Base-by-base conservation (phyloP, 345 rosid species). In the Gossypium ekmanianum region DNA sequence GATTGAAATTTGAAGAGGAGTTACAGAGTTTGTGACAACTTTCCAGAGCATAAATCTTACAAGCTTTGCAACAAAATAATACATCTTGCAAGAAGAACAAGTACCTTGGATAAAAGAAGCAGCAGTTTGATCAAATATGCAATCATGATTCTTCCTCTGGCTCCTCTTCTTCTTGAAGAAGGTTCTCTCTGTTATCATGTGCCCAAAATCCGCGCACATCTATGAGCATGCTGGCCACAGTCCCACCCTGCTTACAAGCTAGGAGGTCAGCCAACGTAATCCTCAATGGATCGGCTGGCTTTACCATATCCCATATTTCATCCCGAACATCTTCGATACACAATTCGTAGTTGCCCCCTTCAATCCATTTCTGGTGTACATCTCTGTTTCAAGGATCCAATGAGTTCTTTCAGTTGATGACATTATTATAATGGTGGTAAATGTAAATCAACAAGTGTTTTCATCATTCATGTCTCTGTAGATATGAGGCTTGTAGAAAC, bases 121-220 rank as follows among this genome's bases (percentile, higher is more conserved):
- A 57, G 11, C 29, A 57, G 11, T 20, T 57, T 22, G 29, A 57
- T 57, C 29, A 22, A 57, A 57, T 2, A 57, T 57, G 62, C 62
- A 22, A 61, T 62, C 68, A 17, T 67, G 75, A 82, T 76, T 90
- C 91, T 81, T 87, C 87, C 55, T 88, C 97, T 0, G 98, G 99
- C 73, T 96, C 99, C 81, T 93, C 98, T 75, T 95, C 98, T 83
- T 96, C 99, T 78, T 96, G 99, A 56, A 96, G 97, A 75, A 96
- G 97, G 79, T 96, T 96, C 80, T 96, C 99, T 79, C 99, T 84
- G 73, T 93, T 96, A 79, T 96, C 99, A 39, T 93, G 99, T n/a
- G 99, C 99, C 99, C 99, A 95, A 81, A 93, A 95, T 65, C 98
- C 98, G 3, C 99, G 96, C 62, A 95, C 98, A 34, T 95, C 99